Percentiles rank a stretch among this genome's conserved stretches.
phyloP scores from a whole-genome alignment of 2,329 filamentous ascomycete genomes.

The Pseudogymnoascus sp. region DNA sequence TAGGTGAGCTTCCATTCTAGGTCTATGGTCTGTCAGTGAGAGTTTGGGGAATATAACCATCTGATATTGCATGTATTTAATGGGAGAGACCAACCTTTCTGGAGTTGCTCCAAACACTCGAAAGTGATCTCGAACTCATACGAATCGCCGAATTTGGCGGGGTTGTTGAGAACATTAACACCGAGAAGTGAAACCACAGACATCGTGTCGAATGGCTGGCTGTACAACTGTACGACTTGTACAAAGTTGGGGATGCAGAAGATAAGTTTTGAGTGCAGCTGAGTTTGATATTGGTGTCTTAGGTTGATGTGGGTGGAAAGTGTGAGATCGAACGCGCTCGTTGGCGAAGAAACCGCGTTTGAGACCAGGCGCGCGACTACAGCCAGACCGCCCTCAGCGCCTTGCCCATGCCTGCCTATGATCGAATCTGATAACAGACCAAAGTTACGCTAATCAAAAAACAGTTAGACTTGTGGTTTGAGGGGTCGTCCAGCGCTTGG shows the following conservation, averaged over 20 bases:
- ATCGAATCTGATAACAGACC: conserved; percentile 1
- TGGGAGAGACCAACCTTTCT: conserved; percentile 60
- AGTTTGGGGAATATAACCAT: conserved; percentile 13
- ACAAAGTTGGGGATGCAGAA: conserved; percentile 17
- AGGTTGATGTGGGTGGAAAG: conserved; percentile 14
- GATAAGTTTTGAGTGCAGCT: conserved; percentile 18
- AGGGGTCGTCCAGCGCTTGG: not conserved
- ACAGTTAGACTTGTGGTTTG: not conserved
- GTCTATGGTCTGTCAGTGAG: conserved; percentile 46
- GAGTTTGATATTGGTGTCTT: conserved; percentile 17
- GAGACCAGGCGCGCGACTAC: conserved; percentile 7
- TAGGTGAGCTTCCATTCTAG: conserved; percentile 99
- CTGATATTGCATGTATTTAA: conserved; percentile 4
- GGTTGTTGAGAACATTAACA: conserved; percentile 95
- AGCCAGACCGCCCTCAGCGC: not conserved
- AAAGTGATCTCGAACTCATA: conserved; percentile 99
- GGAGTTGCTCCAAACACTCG: conserved; percentile 87
- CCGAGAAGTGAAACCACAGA: conserved; percentile 93
- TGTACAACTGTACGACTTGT: not conserved
- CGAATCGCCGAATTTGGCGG: conserved; percentile 81
- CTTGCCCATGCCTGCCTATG: not conserved
- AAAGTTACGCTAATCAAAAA: not conserved
- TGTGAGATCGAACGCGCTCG: conserved; percentile 10
- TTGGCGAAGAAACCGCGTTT: conserved; percentile 11
- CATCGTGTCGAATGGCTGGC: conserved; percentile 48